Percentiles rank a stretch among this genome's conserved stretches.
Conservation (phyloP, 805 yeast genomes). For the Candida rishiriensis region DNA sequence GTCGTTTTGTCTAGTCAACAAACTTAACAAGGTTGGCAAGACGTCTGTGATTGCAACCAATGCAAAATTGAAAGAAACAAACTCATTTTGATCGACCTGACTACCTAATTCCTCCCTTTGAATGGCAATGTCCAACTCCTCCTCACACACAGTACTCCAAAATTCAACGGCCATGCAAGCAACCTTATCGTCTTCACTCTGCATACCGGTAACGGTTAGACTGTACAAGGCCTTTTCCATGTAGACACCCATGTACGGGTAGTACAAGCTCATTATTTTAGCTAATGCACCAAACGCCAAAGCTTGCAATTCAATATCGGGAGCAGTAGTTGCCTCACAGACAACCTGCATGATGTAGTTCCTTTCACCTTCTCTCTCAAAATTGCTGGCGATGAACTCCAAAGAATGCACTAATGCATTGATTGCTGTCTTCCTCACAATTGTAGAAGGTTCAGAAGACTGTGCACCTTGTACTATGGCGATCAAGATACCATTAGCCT, state of each 20-base stretch:
- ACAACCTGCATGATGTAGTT: slow-evolving; percentile 98
- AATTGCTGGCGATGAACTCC: slow-evolving; percentile 82
- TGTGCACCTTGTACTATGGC: slow-evolving; percentile 98
- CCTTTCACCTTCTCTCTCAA: slow-evolving; percentile 91
- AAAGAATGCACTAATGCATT: slow-evolving; percentile 88
- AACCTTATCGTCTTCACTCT: slow-evolving; percentile 73
- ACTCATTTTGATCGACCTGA: slow-evolving; percentile 37
- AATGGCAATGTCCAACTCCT: slow-evolving; percentile 75
- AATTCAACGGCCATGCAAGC: slow-evolving; percentile 98
- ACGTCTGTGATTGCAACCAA: slow-evolving; percentile 78
- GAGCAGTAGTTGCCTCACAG: slow-evolving; percentile 96
- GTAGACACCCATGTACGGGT: slow-evolving; percentile 84
- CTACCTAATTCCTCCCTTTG: slow-evolving; percentile 61
- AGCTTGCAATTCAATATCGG: slow-evolving; percentile 76
- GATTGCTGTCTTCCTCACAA: slow-evolving; percentile 84
- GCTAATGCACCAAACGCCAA: slow-evolving; percentile 96
- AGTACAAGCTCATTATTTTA: slow-evolving; percentile 84
- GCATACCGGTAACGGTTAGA: slow-evolving; percentile 89
- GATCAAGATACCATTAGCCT: slow-evolving; percentile 87
- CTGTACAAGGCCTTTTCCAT: slow-evolving; percentile 96
- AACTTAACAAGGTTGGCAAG: slow-evolving; percentile 75
- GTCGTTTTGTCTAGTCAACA: slow-evolving; percentile 85
- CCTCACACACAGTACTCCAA: slow-evolving; percentile 99
- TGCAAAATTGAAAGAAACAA: slow-evolving; percentile 74
- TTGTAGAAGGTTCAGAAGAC: slow-evolving; percentile 64